phyloP scores from a whole-genome alignment of 1,284 basidiomycete genomes.

The Microbotryum intermedium region DNA sequence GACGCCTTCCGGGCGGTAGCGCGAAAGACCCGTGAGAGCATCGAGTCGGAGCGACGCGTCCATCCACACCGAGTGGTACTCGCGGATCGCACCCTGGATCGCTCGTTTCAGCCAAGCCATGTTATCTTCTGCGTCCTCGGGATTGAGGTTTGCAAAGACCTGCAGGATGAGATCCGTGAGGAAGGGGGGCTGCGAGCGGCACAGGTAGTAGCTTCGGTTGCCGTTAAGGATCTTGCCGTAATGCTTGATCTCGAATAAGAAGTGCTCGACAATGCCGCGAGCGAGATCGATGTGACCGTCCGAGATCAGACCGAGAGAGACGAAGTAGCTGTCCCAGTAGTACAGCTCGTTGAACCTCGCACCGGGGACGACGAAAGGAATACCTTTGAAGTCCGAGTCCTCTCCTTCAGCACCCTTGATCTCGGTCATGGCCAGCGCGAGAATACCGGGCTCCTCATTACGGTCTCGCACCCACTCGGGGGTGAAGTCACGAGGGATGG shows the following conservation, averaged over 20 bases:
- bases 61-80: slow-evolving; percentile 97
- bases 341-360: slow-evolving; percentile 93
- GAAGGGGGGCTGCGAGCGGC: slow-evolving; percentile 94
- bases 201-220: slow-evolving; percentile 66
- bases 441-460: slow-evolving; percentile 84
- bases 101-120: slow-evolving; percentile 86
- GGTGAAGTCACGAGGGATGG: slow-evolving; percentile 74
- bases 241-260: slow-evolving; percentile 86
- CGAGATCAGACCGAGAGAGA: slow-evolving; percentile 83
- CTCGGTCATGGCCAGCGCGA: slow-evolving; percentile 92
- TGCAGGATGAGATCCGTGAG: slow-evolving; percentile 96
- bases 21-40: slow-evolving; percentile 81
- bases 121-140: slow-evolving; percentile 70
- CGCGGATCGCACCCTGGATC: slow-evolving; percentile 94
- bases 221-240: slow-evolving; percentile 41
- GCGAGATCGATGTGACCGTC: slow-evolving; percentile 90
- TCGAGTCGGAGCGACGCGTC: slow-evolving; percentile 78
- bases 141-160: slow-evolving; percentile 91
- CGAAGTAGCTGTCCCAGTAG: slow-evolving; percentile 90
- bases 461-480: slow-evolving; percentile 83
- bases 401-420: slow-evolving; percentile 58
- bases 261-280: slow-evolving; percentile 95
- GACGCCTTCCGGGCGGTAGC: slow-evolving; percentile 86
- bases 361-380: slow-evolving; percentile 94
- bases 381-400: slow-evolving; percentile 69